A percentile compares a stretch with the other conserved stretches of the same genome.
Conservation (phyloP, 2,329 filamentous ascomycete genomes). For the Alternaria gaisen region DNA sequence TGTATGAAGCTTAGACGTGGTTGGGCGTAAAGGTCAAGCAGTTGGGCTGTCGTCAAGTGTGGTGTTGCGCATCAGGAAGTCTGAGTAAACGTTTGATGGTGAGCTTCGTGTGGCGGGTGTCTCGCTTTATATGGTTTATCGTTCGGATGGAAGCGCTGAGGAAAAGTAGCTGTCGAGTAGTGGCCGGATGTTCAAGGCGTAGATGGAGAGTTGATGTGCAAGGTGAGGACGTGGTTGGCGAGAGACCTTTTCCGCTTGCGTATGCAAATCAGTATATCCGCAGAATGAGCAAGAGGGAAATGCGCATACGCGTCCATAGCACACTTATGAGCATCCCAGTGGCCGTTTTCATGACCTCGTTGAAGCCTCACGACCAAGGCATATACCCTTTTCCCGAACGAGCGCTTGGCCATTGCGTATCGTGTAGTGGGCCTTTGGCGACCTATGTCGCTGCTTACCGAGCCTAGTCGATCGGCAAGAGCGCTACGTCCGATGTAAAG, state of each 20-base stretch:
- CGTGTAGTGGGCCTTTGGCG: background rate
- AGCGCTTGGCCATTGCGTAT: background rate
- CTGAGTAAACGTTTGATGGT: background rate
- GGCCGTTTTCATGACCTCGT: background rate
- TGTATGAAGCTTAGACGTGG: background rate
- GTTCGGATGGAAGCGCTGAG: background rate
- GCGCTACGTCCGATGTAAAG: background rate
- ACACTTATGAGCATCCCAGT: slow-evolving; percentile 10
- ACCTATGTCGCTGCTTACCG: background rate
- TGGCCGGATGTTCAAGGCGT: slow-evolving; percentile 11
- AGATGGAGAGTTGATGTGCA: slow-evolving; percentile 9
- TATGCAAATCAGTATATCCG: slow-evolving; percentile 3
- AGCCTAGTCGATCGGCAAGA: background rate
- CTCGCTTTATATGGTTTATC: background rate
- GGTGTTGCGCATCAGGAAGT: background rate
- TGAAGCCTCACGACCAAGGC: slow-evolving; percentile 14
- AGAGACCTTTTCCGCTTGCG: slow-evolving; percentile 6
- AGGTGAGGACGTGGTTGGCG: slow-evolving; percentile 11
- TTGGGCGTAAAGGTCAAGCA: background rate
- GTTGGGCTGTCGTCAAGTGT: background rate
- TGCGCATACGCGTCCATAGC: slow-evolving; percentile 15
- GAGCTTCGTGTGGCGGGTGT: background rate
- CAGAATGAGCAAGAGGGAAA: slow-evolving; percentile 8
- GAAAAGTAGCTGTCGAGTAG: background rate
- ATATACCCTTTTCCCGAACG: background rate